Base-by-base conservation (phyloP, 768 basidiomycete species). In the Tubosaeta sp. region DNA sequence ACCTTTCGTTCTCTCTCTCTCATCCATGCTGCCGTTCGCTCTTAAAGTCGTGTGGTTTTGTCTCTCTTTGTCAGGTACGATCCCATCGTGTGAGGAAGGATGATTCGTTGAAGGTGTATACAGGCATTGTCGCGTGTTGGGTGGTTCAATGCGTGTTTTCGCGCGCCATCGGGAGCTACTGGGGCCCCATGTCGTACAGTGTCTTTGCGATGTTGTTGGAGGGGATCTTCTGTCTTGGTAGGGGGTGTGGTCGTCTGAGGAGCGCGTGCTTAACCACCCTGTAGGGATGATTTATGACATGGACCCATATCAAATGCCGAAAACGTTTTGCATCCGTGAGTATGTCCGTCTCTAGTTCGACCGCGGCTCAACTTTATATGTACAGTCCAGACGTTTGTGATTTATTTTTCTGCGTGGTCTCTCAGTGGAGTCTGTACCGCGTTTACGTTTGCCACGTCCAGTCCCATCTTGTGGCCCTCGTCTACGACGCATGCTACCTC, bases 251-350 rank as follows among this genome's bases (percentile, higher is more conserved):
- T 12, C 22, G 14, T 17, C 8, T 22, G 43, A 29, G 43, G 19
- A 17, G n/a, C 4, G 10, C 11, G 4, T 33, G 29, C 42, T 59
- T 25, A 55, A 34, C 12, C 46, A 16, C 16, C 17, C 8, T 32
- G 22, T 45, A 86, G 85, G 85, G 11, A 76, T 86, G 67, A 72
- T 82, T 13, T 85, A 81, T 74, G 65, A 68, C 46, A 86, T 87
- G 85, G 71, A 82, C 56, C 82, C 85, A 1, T 71, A 69, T 45
- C 61, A 53, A 17, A 87, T 87, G 83, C 81, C 84, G 9, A 67
- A 61, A 33, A 57, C 62, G 27, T 86, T 87, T 56, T 86, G 85
- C 59, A 66, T 79, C 33, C 72, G 83, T 82, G 58, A 54, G 76
- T 17, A 7, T 9, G 12, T 42, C 42, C 19, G 16, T 25, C 22